Conservation (phyloP, 1,284 basidiomycete species). For the Papiliotrema flavescens region DNA sequence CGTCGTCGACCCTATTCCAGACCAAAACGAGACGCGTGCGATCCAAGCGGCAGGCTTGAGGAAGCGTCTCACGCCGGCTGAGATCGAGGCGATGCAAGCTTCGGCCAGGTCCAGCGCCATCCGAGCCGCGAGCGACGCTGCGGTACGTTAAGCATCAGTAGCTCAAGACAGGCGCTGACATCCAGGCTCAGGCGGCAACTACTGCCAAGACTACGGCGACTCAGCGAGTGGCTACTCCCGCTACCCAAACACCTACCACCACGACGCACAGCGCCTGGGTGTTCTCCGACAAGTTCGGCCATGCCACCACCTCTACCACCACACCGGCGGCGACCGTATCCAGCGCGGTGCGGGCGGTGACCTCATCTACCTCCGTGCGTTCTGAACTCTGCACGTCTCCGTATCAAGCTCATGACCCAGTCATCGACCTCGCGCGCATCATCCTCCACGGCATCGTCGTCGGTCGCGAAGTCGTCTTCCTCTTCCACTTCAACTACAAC, state of each 20-base stretch:
- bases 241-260: not conserved
- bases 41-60: not conserved
- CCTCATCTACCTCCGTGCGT: slow-evolving; percentile 1
- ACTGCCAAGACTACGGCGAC: not conserved
- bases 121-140: slow-evolving; percentile 1
- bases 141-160: slow-evolving; percentile 7
- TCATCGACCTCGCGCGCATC: not conserved
- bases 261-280: not conserved
- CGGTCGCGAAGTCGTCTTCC: not conserved
- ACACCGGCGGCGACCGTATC: not conserved
- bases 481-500: not conserved
- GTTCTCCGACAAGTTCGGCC: slow-evolving; percentile 6
- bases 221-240: not conserved
- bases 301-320: not conserved
- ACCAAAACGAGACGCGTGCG: not conserved
- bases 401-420: too few species aligned
- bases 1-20: not conserved
- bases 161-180: slow-evolving; percentile 1
- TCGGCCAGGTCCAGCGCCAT: slow-evolving; percentile 5
- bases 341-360: not conserved
- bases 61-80: slow-evolving; percentile 18
- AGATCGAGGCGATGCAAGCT: slow-evolving; percentile 10
- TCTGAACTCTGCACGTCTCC: not conserved
- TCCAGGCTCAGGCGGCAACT: slow-evolving; percentile 7
- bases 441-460: not conserved